Evolutionary conservation across 768 basidiomycete species (phyloP).

Genomic region (Rhodotorula kratochvilovae): DNA sequence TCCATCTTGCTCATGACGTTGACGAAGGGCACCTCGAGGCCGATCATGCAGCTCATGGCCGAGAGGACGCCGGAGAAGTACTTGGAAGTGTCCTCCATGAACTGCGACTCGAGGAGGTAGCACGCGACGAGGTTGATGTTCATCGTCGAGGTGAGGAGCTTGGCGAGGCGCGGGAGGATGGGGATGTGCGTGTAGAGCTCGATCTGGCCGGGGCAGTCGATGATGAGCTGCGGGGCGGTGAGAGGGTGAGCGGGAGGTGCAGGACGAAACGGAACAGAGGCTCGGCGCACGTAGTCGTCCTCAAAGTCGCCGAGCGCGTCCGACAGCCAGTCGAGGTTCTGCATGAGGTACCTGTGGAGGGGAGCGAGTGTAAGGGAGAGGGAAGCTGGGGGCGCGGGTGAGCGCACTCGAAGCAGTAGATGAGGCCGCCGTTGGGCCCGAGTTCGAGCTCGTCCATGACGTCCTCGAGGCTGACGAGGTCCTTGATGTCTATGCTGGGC

Average conservation of each 20-base stretch:
- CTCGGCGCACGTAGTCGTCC: slow-evolving; percentile 67
- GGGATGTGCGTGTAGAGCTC: slow-evolving; percentile 98
- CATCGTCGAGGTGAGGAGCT: slow-evolving; percentile 59
- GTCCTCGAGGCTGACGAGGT: slow-evolving; percentile 85
- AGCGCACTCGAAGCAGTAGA: slow-evolving; percentile 99
- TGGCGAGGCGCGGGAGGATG: slow-evolving; percentile 84
- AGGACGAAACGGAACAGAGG: neutral
- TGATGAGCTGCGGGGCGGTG: slow-evolving; percentile 53
- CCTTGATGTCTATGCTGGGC: slow-evolving; percentile 87
- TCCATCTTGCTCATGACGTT: slow-evolving; percentile 99
- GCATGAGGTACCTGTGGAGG: slow-evolving; percentile 71
- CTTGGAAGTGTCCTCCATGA: slow-evolving; percentile 98
- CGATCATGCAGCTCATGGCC: slow-evolving; percentile 99
- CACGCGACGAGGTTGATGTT: slow-evolving; percentile 81
- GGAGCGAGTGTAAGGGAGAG: neutral
- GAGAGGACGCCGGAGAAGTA: slow-evolving; percentile 96
- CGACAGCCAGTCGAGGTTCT: slow-evolving; percentile 98
- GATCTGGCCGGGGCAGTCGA: slow-evolving; percentile 95
- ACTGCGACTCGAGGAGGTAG: slow-evolving; percentile 94
- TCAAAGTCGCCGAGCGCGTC: slow-evolving; percentile 92
- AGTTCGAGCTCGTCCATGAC: slow-evolving; percentile 92
- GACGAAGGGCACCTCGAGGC: slow-evolving; percentile 92
- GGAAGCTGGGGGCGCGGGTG: neutral
- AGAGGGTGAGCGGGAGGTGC: neutral
- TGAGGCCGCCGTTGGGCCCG: slow-evolving; percentile 92